These are phyloP conservation scores for Pythium folliculosum DNA, from an alignment of 352 stramenopile species.

Conservation along the genomic window DNA sequence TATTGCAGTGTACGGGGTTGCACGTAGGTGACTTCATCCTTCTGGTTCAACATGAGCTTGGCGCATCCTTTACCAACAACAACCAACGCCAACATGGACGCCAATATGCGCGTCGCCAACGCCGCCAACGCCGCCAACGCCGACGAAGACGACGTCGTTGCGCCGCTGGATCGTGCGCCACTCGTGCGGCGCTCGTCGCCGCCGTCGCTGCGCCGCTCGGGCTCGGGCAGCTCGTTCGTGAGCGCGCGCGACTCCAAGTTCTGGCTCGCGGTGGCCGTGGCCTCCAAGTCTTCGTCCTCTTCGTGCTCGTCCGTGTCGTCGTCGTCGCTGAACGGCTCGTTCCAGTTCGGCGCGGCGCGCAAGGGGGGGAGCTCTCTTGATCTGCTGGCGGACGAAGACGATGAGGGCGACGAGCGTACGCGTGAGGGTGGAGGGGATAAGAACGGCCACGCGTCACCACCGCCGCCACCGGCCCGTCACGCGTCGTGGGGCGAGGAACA, in stretches of 20 bases:
- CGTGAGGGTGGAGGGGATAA: no score
- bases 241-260: conserved; percentile 70
- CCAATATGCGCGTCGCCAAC: neutral
- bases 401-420: neutral
- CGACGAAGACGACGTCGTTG: neutral
- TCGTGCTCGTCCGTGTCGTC: conserved; percentile 13
- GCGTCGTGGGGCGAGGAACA: neutral
- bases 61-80: neutral
- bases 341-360: neutral
- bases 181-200: neutral
- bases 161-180: neutral
- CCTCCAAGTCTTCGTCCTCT: conserved; percentile 37
- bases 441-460: neutral
- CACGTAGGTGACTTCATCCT: neutral
- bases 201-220: conserved; percentile 4
- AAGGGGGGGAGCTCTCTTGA: conserved; percentile 4
- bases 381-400: neutral
- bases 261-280: conserved; percentile 54
- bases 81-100: neutral
- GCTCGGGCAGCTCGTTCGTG: conserved; percentile 40
- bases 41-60: conserved; percentile 13
- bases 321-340: conserved; percentile 7
- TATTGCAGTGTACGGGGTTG: neutral
- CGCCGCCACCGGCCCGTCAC: neutral
- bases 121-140: neutral